Conservation (phyloP, 805 yeast genomes). For the Ogataea dorogensis region DNA sequence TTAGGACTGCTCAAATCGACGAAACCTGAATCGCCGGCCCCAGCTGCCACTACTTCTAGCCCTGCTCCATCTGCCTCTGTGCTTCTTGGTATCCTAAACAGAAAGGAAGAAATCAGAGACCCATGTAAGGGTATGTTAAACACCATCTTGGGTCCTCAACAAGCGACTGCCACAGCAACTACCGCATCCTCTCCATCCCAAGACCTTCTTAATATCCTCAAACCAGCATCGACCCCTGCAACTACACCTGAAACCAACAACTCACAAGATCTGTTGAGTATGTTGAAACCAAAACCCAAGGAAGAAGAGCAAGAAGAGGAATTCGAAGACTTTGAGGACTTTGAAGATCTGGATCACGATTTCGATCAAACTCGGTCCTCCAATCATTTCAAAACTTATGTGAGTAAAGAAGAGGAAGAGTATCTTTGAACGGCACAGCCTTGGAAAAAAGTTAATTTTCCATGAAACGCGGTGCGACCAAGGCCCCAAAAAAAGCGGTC, state of each 20-base stretch:
- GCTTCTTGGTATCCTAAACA: slow-evolving; percentile 11
- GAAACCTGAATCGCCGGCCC: neutral
- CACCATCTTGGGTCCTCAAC: slow-evolving; percentile 4
- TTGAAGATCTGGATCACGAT: slow-evolving; percentile 25
- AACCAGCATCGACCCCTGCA: slow-evolving; percentile 3
- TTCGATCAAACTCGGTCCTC: slow-evolving; percentile 19
- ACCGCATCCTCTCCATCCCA: slow-evolving; percentile 1
- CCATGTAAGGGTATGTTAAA: slow-evolving; percentile 15
- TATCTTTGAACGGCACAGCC: slow-evolving; percentile 13
- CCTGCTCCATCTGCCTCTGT: slow-evolving; percentile 11
- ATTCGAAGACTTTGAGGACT: slow-evolving; percentile 23
- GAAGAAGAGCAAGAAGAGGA: slow-evolving; percentile 13
- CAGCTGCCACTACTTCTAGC: slow-evolving; percentile 1
- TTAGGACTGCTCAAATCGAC: slow-evolving; percentile 3
- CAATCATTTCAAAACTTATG: slow-evolving; percentile 23
- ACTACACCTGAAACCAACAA: slow-evolving; percentile 2
- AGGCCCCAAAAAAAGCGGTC: slow-evolving; percentile 5
- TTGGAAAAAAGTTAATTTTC: slow-evolving; percentile 2
- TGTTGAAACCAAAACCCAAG: slow-evolving; percentile 4
- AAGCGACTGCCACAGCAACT: too few species aligned
- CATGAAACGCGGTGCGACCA: slow-evolving; percentile 11
- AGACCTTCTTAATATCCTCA: slow-evolving; percentile 12
- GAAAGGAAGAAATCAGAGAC: slow-evolving; percentile 9
- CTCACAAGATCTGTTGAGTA: slow-evolving; percentile 7
- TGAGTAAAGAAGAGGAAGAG: slow-evolving; percentile 20